Evolutionary conservation across 2,329 filamentous ascomycete species (phyloP).

Genomic region (Pseudogymnoascus sp.): DNA sequence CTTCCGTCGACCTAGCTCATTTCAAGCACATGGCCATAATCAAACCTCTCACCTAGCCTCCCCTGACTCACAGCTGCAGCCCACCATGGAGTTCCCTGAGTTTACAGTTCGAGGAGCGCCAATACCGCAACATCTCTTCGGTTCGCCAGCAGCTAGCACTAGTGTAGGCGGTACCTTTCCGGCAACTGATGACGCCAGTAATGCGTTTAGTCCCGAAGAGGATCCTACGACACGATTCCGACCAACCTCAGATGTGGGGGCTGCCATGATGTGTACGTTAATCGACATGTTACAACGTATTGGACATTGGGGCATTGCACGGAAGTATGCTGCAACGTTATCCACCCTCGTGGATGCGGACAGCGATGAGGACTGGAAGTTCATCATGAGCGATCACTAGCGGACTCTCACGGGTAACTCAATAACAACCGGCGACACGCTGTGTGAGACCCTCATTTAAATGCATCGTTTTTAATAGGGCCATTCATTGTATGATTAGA

Average conservation of each 20-base stretch:
- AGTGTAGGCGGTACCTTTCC: not conserved
- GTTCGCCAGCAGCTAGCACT: constrained; percentile 2
- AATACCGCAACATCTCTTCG: constrained; percentile 10
- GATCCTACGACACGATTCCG: not conserved
- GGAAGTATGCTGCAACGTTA: constrained; percentile 9
- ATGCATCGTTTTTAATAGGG: not conserved
- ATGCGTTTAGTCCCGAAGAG: not conserved
- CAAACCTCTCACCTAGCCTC: not conserved
- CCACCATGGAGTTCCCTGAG: constrained; percentile 9
- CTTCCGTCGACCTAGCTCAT: constrained; percentile 7
- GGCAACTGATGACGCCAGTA: not conserved
- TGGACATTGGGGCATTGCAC: constrained; percentile 13
- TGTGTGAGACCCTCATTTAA: not conserved
- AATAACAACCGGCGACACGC: not conserved
- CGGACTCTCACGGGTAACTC: not conserved
- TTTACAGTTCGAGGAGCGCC: not conserved
- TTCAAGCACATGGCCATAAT: not conserved
- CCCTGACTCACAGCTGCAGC: not conserved
- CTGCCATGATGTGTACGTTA: constrained; percentile 6
- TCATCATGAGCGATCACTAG: not conserved
- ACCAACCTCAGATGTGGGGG: not conserved
- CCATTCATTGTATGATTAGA: not conserved
- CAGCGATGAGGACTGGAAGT: constrained; percentile 1
- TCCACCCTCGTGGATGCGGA: constrained; percentile 4
- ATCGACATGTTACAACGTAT: constrained; percentile 10